A percentile compares a stretch with the other conserved stretches of the same genome.
These are phyloP conservation scores for Echinosophora koreensis DNA, from an alignment of 306 rosid species.

Conservation along the genomic window DNA sequence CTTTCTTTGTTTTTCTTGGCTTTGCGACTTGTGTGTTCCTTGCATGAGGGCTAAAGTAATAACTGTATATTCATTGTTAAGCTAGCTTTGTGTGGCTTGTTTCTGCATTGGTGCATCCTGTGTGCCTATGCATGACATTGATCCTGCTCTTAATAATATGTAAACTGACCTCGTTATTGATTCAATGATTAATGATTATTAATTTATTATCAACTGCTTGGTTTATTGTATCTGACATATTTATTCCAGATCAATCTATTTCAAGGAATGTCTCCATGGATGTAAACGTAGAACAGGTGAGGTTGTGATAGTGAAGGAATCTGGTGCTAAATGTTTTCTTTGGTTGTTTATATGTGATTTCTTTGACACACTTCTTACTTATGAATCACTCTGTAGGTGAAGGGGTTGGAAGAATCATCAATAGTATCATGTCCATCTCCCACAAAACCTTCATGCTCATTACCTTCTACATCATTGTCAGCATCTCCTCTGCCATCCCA, in stretches of 20 bases:
- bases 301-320: constrained; percentile 37
- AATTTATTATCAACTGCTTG: constrained; percentile 36
- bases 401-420: constrained; percentile 61
- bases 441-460: constrained; percentile 56
- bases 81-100: constrained; percentile 10
- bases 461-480: constrained; percentile 74
- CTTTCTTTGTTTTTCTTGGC: too few relatives aligned
- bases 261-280: constrained; percentile 66
- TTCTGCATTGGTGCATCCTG: constrained; percentile 7
- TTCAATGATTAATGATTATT: constrained; percentile 18
- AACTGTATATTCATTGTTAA: not conserved
- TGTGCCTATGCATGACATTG: not conserved
- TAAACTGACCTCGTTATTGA: not conserved
- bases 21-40: not conserved
- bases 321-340: constrained; percentile 19
- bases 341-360: constrained; percentile 34
- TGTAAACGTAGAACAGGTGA: constrained; percentile 75
- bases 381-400: constrained; percentile 58
- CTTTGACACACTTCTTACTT: constrained; percentile 27
- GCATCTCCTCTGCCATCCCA: constrained; percentile 68
- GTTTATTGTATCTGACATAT: constrained; percentile 45
- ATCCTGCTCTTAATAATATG: constrained; percentile 4
- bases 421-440: constrained; percentile 62
- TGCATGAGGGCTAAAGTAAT: constrained; percentile 10
- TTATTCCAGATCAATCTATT: constrained; percentile 71